phyloP scores from a whole-genome alignment of 768 basidiomycete genomes.

The Lactarius indigo region DNA sequence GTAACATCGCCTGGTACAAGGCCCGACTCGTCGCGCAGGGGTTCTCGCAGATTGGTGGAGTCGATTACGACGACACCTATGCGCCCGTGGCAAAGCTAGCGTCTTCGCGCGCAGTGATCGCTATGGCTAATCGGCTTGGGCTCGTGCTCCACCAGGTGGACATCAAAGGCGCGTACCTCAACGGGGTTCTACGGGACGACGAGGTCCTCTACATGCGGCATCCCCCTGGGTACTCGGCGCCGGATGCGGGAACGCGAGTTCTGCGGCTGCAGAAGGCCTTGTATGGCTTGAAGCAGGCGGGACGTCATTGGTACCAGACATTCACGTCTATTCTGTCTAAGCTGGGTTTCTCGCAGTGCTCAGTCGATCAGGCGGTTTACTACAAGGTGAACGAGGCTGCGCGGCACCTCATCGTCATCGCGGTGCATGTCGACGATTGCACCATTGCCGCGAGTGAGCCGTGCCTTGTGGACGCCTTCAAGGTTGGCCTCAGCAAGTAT shows the following conservation, averaged over 20 bases:
- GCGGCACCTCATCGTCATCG: constrained; percentile 7
- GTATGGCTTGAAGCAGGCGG: too few relatives aligned
- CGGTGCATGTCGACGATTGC: constrained; percentile 24
- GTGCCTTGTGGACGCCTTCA: constrained; percentile 7
- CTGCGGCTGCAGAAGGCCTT: too few relatives aligned
- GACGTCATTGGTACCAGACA: not conserved
- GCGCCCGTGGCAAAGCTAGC: constrained; percentile 32
- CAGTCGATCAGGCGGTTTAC: constrained; percentile 25
- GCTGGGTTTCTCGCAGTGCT: constrained; percentile 21
- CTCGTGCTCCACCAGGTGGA: constrained; percentile 31
- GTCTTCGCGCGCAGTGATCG: constrained; percentile 28
- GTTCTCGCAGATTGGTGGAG: constrained; percentile 38
- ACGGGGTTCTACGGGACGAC: too few relatives aligned
- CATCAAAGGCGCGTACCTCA: too few relatives aligned
- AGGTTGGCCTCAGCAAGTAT: constrained; percentile 18
- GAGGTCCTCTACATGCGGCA: too few relatives aligned
- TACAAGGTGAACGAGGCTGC: constrained; percentile 13
- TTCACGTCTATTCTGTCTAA: constrained; percentile 11
- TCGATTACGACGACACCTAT: constrained; percentile 41
- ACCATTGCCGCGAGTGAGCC: constrained; percentile 15
- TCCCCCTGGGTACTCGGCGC: too few relatives aligned
- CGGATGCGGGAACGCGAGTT: too few relatives aligned
- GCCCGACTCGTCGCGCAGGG: constrained; percentile 42
- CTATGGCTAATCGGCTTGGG: constrained; percentile 28
- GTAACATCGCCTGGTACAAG: constrained; percentile 36